These are phyloP conservation scores for Fusarium sp. DNA, from an alignment of 2,329 filamentous ascomycete species.

Conservation along the genomic window DNA sequence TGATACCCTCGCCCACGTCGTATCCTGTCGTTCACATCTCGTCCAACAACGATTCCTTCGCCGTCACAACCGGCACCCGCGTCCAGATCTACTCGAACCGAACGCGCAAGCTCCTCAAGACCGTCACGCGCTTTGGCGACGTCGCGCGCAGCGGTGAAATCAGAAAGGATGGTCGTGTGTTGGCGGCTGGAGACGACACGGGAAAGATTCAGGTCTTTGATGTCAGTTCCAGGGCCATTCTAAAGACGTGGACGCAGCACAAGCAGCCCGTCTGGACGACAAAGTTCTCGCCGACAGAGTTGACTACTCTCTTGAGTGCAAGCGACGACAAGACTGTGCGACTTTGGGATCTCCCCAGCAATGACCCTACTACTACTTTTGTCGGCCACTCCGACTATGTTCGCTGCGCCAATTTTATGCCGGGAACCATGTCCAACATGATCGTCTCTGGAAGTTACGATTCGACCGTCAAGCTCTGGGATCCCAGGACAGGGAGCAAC, in stretches of 20 bases:
- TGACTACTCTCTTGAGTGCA: slow-evolving; percentile 87
- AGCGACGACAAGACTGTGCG: slow-evolving; percentile 94
- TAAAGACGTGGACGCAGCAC: slow-evolving; percentile 95
- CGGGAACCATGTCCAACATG: slow-evolving; percentile 76
- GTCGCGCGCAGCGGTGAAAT: slow-evolving; percentile 91
- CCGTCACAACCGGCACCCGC: slow-evolving; percentile 91
- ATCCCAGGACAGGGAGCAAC: slow-evolving; percentile 77
- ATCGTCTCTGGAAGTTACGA: slow-evolving; percentile 94
- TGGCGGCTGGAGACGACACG: slow-evolving; percentile 91
- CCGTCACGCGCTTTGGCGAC: slow-evolving; percentile 92
- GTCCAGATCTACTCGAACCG: slow-evolving; percentile 94
- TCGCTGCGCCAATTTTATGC: slow-evolving; percentile 86
- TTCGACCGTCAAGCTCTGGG: slow-evolving; percentile 92
- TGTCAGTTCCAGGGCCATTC: slow-evolving; percentile 83
- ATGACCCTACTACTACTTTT: slow-evolving; percentile 80
- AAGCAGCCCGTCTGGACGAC: slow-evolving; percentile 94
- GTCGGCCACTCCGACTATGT: slow-evolving; percentile 93
- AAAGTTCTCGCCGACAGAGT: slow-evolving; percentile 88
- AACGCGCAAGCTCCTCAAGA: slow-evolving; percentile 91
- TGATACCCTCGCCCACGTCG: slow-evolving; percentile 89
- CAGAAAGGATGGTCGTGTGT: slow-evolving; percentile 84
- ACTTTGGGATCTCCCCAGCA: slow-evolving; percentile 90
- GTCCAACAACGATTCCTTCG: slow-evolving; percentile 80
- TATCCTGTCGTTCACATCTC: slow-evolving; percentile 93
- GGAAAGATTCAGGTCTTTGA: slow-evolving; percentile 97